Evolutionary conservation across 345 rosid species (phyloP), one percentile per base, ranked within the genome.

Genomic region (Gossypium sturtianum): DNA sequence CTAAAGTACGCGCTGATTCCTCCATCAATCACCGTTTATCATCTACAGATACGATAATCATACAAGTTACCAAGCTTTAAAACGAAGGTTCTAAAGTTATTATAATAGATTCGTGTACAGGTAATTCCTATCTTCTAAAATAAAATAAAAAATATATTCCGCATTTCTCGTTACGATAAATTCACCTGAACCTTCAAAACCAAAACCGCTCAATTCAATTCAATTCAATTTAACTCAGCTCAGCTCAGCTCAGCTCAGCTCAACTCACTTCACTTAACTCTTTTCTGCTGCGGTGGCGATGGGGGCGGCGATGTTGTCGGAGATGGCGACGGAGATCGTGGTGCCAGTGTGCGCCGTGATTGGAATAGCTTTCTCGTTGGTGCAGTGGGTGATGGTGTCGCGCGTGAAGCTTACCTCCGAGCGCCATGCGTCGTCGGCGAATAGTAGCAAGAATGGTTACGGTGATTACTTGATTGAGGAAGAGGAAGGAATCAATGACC

Each of bases 401-500:
- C 79, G 82, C 16, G 96, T 91, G 73, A 87, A 72, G 80, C 58
- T 93, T 60, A 73, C 85, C 1, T 22, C 86, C 38, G 84, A 79
- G 57, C 61, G 70, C 6, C 56, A 48, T 11, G 60, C 59, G 3
- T n/a, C 74, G n/a, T 49, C 43, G 15, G 77, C 73, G 27, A 77
- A 64, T 9, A 77, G 49, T 2, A 67, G 48, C 12, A 81, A 90
- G 86, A 86, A 82, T 56, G 94, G 93, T 0, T 87, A 85, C 84
- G 59, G 67, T 29, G 90, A 91, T 20, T 84, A 74, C 59, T 79
- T 93, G 74, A 90, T 93, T 41, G 98, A 90, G 77, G 95, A 93
- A 64, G 97, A 90, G 71, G 98, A 93, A 70, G 93, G 90, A 0
- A 59, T 91, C 73, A 81, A 87, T 53, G 95, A 93, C 45, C 85